Base-by-base conservation (phyloP, 2,329 filamentous ascomycete species). In the Phaeosphaeria sp. region DNA sequence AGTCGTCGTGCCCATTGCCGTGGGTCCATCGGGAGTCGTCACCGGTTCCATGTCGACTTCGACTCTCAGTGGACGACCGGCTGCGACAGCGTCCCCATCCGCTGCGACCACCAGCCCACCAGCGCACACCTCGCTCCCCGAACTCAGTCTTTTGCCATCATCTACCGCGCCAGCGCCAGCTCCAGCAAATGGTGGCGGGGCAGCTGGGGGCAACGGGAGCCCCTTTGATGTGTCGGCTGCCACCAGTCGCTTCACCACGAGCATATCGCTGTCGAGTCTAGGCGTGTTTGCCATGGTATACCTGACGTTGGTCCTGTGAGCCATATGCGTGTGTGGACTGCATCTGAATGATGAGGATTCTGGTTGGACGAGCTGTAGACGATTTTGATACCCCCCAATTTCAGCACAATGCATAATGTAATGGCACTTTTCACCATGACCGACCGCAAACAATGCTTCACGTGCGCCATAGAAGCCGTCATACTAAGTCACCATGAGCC, bases 191-290 rank as follows among this genome's bases (percentile, higher is more conserved):
- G 22, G 33, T 49, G 18, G 36, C 40, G 43, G 43, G 18, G 56
- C 63, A 17, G 49, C 55, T 17, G 64, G 64, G 33, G 63, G 59
- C 49, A 66, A 68, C 30, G 70, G 68, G 18, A 73, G 67, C 40
- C 68, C 66, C 6, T 73, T 73, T 48, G 66, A 72, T 33, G 66
- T 66, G 64, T 65, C 71, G 30, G 68, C 66, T n/a, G 61, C 55
- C 17, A 61, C 65, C 30, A 39, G 42, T 4, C 60, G 44, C 18
- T 64, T 57, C 60, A 24, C 49, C 15, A 20, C 66, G 7, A 58
- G 61, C 3, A 47, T 46, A 18, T 33, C 49, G 6, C 6, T 63
- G 1, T n/a, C 60, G 17, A 60, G 55, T 15, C n/a, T 57, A 36
- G 57, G 58, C 8, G 45, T 55, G 3, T 25, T 68, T 36, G 55